Evolutionary conservation across 805 yeast genomes (phyloP).

Genomic region (Starmerella cellae): DNA sequence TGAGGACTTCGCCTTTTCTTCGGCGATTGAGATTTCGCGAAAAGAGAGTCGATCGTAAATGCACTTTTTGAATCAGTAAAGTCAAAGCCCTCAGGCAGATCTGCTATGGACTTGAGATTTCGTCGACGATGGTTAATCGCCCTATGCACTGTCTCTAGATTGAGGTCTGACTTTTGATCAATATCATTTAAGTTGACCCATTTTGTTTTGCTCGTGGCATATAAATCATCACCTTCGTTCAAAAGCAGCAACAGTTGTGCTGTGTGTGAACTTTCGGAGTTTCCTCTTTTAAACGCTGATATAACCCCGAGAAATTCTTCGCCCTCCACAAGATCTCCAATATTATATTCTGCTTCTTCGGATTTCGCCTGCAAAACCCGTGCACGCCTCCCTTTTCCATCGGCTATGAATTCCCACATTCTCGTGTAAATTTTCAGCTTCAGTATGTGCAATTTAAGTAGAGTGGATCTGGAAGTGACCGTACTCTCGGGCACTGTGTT

Average conservation of each 20-base stretch:
- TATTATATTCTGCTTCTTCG: neutral
- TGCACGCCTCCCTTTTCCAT: constrained; percentile 15
- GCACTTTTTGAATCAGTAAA: neutral
- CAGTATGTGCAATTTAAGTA: no score
- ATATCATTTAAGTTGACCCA: neutral
- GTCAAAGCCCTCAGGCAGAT: neutral
- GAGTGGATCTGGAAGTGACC: no score
- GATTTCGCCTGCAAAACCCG: neutral
- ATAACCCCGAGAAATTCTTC: constrained; percentile 13
- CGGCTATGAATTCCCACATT: constrained; percentile 14
- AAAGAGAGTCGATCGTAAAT: neutral
- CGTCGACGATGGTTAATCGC: neutral
- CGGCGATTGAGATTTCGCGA: neutral
- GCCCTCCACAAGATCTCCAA: constrained; percentile 12
- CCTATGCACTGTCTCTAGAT: neutral
- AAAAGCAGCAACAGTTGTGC: constrained; percentile 7
- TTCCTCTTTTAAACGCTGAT: constrained; percentile 8
- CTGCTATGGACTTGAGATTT: neutral
- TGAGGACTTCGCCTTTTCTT: neutral
- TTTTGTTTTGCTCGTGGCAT: neutral
- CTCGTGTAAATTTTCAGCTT: no score
- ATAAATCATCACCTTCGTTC: neutral
- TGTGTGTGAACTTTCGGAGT: constrained; percentile 6
- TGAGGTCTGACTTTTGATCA: neutral
- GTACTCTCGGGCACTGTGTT: no score